Conservation (phyloP, 192 early-diverging fungal species). For the Coemansia sp. region DNA sequence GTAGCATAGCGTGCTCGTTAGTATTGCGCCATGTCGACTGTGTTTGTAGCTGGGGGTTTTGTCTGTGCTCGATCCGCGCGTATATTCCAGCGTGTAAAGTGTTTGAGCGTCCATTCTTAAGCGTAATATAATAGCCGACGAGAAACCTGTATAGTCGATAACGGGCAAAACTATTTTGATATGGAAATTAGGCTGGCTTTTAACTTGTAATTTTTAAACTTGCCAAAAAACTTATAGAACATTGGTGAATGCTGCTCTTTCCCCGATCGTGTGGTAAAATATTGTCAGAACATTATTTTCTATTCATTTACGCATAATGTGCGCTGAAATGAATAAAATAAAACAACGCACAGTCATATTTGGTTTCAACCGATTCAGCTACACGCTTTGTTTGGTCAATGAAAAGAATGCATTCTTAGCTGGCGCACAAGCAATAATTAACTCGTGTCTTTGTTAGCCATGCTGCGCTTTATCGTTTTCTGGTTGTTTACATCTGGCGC, state of each 20-base stretch:
- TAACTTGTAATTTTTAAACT: not conserved
- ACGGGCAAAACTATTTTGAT: not conserved
- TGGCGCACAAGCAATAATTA: not conserved
- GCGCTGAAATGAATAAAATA: not conserved
- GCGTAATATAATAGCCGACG: not conserved
- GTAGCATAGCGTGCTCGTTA: slow-evolving; percentile 7
- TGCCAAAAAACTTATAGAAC: not conserved
- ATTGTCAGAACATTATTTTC: not conserved
- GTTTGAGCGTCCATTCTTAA: not conserved
- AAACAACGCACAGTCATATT: not conserved
- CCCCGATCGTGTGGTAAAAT: not conserved
- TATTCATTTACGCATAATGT: not conserved
- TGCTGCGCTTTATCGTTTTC: no score
- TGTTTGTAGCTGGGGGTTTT: slow-evolving; percentile 1
- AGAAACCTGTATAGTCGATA: not conserved
- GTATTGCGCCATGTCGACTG: not conserved
- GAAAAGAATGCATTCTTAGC: not conserved
- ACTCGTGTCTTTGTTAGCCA: no score
- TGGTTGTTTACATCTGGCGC: no score
- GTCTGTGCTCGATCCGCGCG: slow-evolving; percentile 1
- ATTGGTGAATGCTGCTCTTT: not conserved
- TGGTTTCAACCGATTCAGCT: not conserved
- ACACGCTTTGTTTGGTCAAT: not conserved
- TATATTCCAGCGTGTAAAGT: slow-evolving; percentile 14
- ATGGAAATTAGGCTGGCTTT: not conserved